phyloP scores from a whole-genome alignment of 768 basidiomycete genomes.

The Phallus indusiatus region DNA sequence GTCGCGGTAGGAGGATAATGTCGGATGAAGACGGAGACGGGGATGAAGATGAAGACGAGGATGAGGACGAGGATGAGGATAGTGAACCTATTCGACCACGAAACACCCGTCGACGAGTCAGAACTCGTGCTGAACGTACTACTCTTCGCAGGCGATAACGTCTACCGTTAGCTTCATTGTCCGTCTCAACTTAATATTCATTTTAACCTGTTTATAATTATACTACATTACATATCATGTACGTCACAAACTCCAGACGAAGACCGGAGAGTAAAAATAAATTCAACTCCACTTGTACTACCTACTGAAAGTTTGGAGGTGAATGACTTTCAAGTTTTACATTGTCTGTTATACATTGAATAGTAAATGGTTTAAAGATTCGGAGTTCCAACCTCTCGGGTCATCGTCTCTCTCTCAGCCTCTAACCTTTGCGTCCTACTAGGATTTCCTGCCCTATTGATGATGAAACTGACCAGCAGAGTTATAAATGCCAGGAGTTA shows the following conservation, averaged over 20 bases:
- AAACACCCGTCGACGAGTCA: not conserved
- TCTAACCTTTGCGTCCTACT: too few relatives aligned
- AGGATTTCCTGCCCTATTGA: too few relatives aligned
- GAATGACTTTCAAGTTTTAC: too few relatives aligned
- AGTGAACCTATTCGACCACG: not conserved
- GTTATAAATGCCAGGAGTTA: not conserved
- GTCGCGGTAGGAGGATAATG: not conserved
- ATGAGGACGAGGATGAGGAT: not conserved
- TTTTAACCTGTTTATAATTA: too few relatives aligned
- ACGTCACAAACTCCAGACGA: too few relatives aligned
- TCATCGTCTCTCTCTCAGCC: not conserved
- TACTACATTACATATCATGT: too few relatives aligned
- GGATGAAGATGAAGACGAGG: not conserved
- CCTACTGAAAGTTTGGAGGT: too few relatives aligned
- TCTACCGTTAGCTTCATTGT: not conserved
- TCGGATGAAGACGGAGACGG: not conserved
- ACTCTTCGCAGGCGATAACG: not conserved
- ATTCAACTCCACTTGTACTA: too few relatives aligned
- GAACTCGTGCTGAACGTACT: not conserved
- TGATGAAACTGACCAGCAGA: not conserved
- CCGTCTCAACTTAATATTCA: too few relatives aligned
- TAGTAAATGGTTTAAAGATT: not conserved
- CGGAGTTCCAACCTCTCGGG: not conserved
- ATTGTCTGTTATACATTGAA: too few relatives aligned
- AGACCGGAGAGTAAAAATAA: too few relatives aligned